These are phyloP conservation scores for Magnusiomyces paraingens DNA, from an alignment of 1,139 yeast species.

Conservation along the genomic window DNA sequence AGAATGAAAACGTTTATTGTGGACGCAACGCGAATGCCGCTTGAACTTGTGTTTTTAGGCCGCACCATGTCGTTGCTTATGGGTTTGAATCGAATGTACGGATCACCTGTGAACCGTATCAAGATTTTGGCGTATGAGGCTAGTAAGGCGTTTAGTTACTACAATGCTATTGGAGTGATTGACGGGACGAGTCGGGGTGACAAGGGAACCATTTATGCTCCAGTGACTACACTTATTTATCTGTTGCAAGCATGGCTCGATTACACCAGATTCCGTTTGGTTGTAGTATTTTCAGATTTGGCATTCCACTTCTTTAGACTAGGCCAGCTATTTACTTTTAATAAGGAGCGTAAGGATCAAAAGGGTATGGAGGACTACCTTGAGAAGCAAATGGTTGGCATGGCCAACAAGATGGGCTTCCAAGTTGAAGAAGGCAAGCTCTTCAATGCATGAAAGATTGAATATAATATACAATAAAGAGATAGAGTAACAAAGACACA, in stretches of 20 bases:
- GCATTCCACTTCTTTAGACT: constrained; percentile 11
- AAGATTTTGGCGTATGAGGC: constrained; percentile 57
- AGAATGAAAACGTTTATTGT: constrained; percentile 46
- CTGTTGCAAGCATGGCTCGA: constrained; percentile 5
- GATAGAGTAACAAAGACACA: too few species aligned
- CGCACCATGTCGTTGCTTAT: constrained; percentile 72
- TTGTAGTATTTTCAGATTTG: constrained; percentile 10
- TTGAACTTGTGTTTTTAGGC: constrained; percentile 57
- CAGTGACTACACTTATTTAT: constrained; percentile 1
- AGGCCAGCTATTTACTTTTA: constrained; percentile 12
- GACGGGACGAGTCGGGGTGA: constrained; percentile 9
- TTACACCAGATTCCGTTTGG: constrained; percentile 10
- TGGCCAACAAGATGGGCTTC: constrained; percentile 12
- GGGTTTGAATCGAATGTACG: constrained; percentile 56
- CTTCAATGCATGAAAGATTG: too few species aligned
- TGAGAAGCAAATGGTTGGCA: constrained; percentile 12
- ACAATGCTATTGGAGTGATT: constrained; percentile 1
- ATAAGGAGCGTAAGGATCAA: constrained; percentile 2
- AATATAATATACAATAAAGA: too few species aligned
- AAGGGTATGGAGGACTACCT: constrained; percentile 15
- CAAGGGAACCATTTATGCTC: constrained; percentile 17
- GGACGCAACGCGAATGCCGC: constrained; percentile 61
- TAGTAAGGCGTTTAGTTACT: constrained; percentile 21
- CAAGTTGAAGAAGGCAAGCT: constrained; percentile 1
- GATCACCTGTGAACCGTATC: constrained; percentile 68